Percentiles rank a stretch among this genome's conserved stretches.
Evolutionary conservation across 2,329 filamentous ascomycete species (phyloP).

Genomic region (Fusarium penzigii): DNA sequence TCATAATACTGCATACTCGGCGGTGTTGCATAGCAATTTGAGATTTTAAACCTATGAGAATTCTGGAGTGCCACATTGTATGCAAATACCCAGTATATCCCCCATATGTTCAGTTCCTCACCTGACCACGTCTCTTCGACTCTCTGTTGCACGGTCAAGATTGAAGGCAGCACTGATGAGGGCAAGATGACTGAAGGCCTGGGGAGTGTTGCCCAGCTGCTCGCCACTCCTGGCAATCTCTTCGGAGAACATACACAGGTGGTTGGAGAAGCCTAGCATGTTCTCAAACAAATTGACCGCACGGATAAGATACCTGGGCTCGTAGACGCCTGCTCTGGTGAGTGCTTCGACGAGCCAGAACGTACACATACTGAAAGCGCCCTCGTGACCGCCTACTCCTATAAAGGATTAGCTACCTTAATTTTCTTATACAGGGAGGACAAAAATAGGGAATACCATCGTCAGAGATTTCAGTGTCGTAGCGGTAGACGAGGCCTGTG

Average conservation of each 20-base stretch:
- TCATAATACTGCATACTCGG: too few relatives aligned
- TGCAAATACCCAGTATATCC: too few relatives aligned
- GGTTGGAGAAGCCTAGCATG: conserved; percentile 75
- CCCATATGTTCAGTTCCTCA: conserved; percentile 1
- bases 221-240: conserved; percentile 75
- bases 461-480: conserved; percentile 67
- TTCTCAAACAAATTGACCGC: conserved; percentile 75
- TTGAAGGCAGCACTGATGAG: conserved; percentile 79
- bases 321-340: conserved; percentile 66
- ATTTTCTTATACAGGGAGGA: neutral
- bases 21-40: too few relatives aligned
- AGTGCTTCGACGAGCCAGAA: conserved; percentile 82
- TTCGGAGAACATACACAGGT: conserved; percentile 77
- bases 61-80: too few relatives aligned
- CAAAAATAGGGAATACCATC: conserved; percentile 53
- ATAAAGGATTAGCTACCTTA: conserved; percentile 9
- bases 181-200: conserved; percentile 76
- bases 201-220: conserved; percentile 77
- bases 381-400: conserved; percentile 74
- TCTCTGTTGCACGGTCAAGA: conserved; percentile 54
- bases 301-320: conserved; percentile 61
- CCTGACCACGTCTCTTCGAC: conserved; percentile 17
- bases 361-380: conserved; percentile 79
- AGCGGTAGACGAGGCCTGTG: conserved; percentile 74
- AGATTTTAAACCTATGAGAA: too few relatives aligned